phyloP scores from a whole-genome alignment of 2,329 filamentous ascomycete genomes.

The Dactylellina sp. region DNA sequence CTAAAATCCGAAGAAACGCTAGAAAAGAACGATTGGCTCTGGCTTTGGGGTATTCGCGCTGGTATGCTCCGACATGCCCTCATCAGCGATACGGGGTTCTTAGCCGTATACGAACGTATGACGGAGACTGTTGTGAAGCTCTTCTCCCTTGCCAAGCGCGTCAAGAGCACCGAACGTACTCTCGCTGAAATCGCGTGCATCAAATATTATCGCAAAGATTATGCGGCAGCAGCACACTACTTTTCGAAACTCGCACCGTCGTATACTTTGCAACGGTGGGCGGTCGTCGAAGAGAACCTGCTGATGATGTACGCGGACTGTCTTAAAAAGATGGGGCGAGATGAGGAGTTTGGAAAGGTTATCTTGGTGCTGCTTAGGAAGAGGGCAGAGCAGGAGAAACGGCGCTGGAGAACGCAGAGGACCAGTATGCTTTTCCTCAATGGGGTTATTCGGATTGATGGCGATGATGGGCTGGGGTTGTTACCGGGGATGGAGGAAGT shows the following conservation, averaged over 20 bases:
- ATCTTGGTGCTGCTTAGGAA: conserved; percentile 80
- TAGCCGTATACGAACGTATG: conserved; percentile 73
- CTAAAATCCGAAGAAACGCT: conserved; percentile 51
- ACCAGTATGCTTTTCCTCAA: conserved; percentile 51
- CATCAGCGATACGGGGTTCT: conserved; percentile 73
- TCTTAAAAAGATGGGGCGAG: conserved; percentile 78
- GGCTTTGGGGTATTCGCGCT: conserved; percentile 65
- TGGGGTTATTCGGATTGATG: conserved; percentile 40
- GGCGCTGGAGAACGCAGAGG: conserved; percentile 65
- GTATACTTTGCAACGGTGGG: conserved; percentile 83
- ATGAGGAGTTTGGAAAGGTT: conserved; percentile 82
- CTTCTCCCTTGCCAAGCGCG: conserved; percentile 81
- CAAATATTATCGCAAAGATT: conserved; percentile 79
- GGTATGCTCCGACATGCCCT: conserved; percentile 73
- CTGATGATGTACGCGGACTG: conserved; percentile 87
- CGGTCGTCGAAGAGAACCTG: conserved; percentile 81
- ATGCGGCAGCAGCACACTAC: conserved; percentile 77
- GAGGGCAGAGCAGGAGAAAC: conserved; percentile 70
- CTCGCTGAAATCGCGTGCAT: conserved; percentile 87
- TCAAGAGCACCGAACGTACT: conserved; percentile 79
- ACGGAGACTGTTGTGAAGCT: conserved; percentile 86
- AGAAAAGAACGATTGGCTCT: conserved; percentile 54
- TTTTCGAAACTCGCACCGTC: conserved; percentile 83
- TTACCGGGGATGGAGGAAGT: conserved; percentile 69
- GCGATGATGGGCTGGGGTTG: conserved; percentile 40